Base-by-base conservation (phyloP, 257 asterid species). In the Ilex asprella region DNA sequence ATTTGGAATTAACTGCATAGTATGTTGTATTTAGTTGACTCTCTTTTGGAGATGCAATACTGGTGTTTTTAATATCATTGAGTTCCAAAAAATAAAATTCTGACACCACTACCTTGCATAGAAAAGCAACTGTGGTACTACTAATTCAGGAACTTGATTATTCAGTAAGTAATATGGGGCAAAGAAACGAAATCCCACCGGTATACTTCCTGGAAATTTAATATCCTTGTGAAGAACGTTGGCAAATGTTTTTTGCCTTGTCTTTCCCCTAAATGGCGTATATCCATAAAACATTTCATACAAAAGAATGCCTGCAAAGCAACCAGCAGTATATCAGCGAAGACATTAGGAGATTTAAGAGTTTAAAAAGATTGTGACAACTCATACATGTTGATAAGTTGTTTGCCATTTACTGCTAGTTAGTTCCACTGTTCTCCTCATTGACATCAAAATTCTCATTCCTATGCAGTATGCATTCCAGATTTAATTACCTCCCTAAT, bases 251-350 rank as follows among this genome's bases (percentile, higher is more conserved):
- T 89, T 89, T 74, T 92, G 99, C 85, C 99, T 92, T 9, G 95
- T 89, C 88, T 92, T 92, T 67, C 99, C 97, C 79, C 96, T 77
- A 54, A 92, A 92, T 59, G 99, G 99, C 55, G 99, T 89, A 66
- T 92, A 89, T 55, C 99, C 99, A 51, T 89, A 92, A 27, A 92
- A 67, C 99, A 92, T 92, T 81, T 92, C 99, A 63, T 83, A 87
- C 61, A 92, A 67, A 49, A 92, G 96, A 71, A 92, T 85, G 31
- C 99, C 99, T 92, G 63, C 35, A 35, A 70, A 75, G 15, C 30
- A 70, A 67, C n/a, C 49, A 52, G 44, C 56, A 61, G 7, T 31
- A 0, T 10, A 30, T 75, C 59, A 66, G 56, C 13, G 39, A 50
- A 30, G 16, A 6, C 55, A 10, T 2, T 1, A 16, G 15, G 58